Percentiles rank a stretch among this genome's conserved stretches.
phyloP scores from a whole-genome alignment of 1,284 basidiomycete species.

The Farysia itapuensis region DNA sequence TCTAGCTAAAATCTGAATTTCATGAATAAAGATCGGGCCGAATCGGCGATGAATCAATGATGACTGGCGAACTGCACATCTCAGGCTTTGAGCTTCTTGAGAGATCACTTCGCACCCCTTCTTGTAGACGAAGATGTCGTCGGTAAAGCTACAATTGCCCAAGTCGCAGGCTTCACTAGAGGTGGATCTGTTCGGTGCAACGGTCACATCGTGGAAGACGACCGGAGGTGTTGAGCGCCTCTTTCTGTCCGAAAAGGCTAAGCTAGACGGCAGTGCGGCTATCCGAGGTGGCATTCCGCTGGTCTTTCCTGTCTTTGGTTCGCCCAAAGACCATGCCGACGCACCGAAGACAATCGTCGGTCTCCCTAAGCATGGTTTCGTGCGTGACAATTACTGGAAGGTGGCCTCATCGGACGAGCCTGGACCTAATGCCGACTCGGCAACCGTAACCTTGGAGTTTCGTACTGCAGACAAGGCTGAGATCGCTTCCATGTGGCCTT shows the following conservation, averaged over 20 bases:
- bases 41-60: too few species aligned
- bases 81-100: too few species aligned
- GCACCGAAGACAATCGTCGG: slow-evolving; percentile 22
- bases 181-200: slow-evolving; percentile 45
- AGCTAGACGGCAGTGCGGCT: slow-evolving; percentile 37
- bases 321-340: slow-evolving; percentile 36
- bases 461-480: slow-evolving; percentile 23
- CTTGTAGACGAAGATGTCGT: too few species aligned
- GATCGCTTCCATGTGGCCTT: slow-evolving; percentile 24
- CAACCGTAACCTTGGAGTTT: slow-evolving; percentile 31
- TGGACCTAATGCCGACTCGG: slow-evolving; percentile 14
- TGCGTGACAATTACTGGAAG: slow-evolving; percentile 37
- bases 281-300: slow-evolving; percentile 52
- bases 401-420: slow-evolving; percentile 10
- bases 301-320: slow-evolving; percentile 52
- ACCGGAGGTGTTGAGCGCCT: slow-evolving; percentile 40
- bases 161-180: slow-evolving; percentile 35
- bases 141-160: slow-evolving; percentile 25
- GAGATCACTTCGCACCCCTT: too few species aligned
- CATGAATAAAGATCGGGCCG: too few species aligned
- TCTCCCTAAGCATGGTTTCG: slow-evolving; percentile 47
- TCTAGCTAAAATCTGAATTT: too few species aligned
- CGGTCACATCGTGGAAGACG: slow-evolving; percentile 49
- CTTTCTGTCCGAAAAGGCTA: slow-evolving; percentile 42
- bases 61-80: too few species aligned